Evolutionary conservation across 768 basidiomycete genomes (phyloP).

Genomic region (Rhodosporidiobolus odoratus): DNA sequence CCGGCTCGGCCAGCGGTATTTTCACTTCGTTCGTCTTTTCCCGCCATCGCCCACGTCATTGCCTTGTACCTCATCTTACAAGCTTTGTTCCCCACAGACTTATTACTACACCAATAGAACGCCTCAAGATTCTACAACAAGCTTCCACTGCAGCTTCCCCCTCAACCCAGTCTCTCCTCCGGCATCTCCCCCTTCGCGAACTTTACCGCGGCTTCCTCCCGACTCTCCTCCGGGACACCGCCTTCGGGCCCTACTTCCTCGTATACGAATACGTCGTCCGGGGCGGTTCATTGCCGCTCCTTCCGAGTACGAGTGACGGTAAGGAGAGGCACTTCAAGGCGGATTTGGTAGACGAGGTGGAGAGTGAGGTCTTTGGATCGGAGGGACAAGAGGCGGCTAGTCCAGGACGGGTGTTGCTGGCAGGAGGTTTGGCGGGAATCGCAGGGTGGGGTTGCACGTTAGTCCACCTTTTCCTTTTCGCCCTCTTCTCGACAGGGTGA

Average conservation of each 20-base stretch:
- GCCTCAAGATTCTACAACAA: constrained; percentile 82
- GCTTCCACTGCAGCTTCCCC: constrained; percentile 44
- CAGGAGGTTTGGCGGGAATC: constrained; percentile 44
- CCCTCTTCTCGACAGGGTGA: background rate
- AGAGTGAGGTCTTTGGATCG: constrained; percentile 16
- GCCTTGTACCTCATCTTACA: background rate
- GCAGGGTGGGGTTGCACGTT: constrained; percentile 61
- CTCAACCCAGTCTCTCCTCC: constrained; percentile 16
- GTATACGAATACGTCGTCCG: constrained; percentile 48
- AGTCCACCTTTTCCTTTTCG: constrained; percentile 49
- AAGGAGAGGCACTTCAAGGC: constrained; percentile 2
- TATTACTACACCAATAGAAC: constrained; percentile 75
- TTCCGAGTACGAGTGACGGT: background rate
- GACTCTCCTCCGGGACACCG: constrained; percentile 70
- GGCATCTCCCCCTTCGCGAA: background rate
- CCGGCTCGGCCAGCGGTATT: constrained; percentile 74
- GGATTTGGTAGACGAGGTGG: constrained; percentile 31
- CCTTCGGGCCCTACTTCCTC: constrained; percentile 83
- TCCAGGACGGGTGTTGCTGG: constrained; percentile 18
- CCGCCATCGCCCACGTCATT: background rate
- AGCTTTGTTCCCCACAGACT: constrained; percentile 50
- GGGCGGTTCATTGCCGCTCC: constrained; percentile 5
- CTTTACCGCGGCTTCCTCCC: constrained; percentile 70
- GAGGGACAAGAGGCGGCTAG: background rate
- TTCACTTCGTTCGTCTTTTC: constrained; percentile 63